Percentiles rank a stretch among this genome's conserved stretches.
Evolutionary conservation across 2,329 filamentous ascomycete species (phyloP).

Genomic region (Penicillium sclerotigenum): DNA sequence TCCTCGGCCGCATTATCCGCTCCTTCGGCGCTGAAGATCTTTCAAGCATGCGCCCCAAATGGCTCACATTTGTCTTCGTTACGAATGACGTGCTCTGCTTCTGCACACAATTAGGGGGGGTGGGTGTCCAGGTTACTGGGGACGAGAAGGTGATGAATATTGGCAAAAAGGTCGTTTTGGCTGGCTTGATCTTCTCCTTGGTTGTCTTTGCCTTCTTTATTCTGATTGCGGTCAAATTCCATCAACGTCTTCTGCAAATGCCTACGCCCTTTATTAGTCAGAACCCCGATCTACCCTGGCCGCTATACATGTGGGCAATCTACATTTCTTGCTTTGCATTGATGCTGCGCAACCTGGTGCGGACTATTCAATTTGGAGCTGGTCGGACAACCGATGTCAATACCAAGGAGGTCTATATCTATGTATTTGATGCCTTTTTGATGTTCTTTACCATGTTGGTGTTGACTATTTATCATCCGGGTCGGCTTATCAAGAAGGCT

Average conservation of each 20-base stretch:
- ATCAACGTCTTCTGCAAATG: slow-evolving; percentile 15
- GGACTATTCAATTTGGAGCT: slow-evolving; percentile 31
- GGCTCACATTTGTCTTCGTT: slow-evolving; percentile 41
- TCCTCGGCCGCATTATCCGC: slow-evolving; percentile 40
- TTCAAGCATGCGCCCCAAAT: slow-evolving; percentile 33
- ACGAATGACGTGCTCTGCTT: slow-evolving; percentile 37
- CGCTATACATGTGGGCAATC: slow-evolving; percentile 26
- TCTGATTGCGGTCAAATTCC: slow-evolving; percentile 23
- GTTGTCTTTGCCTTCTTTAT: slow-evolving; percentile 31
- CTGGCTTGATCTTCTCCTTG: slow-evolving; percentile 29
- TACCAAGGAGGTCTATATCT: slow-evolving; percentile 29
- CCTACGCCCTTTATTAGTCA: slow-evolving; percentile 18
- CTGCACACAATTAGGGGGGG: slow-evolving; percentile 33
- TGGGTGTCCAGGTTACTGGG: slow-evolving; percentile 29
- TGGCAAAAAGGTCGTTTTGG: slow-evolving; percentile 29
- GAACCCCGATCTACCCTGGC: slow-evolving; percentile 25
- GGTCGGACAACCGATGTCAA: slow-evolving; percentile 14
- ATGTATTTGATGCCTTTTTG: slow-evolving; percentile 33
- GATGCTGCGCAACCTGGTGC: slow-evolving; percentile 29
- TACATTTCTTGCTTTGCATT: slow-evolving; percentile 26
- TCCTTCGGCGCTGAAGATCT: slow-evolving; percentile 36
- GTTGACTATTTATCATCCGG: slow-evolving; percentile 28
- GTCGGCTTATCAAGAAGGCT: slow-evolving; percentile 19
- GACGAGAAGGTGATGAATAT: slow-evolving; percentile 20
- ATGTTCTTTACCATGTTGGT: slow-evolving; percentile 26